Percentiles rank a stretch among this genome's conserved stretches.
Conservation (phyloP, 2,329 filamentous ascomycete genomes). For the Aspergillus floridensis region DNA sequence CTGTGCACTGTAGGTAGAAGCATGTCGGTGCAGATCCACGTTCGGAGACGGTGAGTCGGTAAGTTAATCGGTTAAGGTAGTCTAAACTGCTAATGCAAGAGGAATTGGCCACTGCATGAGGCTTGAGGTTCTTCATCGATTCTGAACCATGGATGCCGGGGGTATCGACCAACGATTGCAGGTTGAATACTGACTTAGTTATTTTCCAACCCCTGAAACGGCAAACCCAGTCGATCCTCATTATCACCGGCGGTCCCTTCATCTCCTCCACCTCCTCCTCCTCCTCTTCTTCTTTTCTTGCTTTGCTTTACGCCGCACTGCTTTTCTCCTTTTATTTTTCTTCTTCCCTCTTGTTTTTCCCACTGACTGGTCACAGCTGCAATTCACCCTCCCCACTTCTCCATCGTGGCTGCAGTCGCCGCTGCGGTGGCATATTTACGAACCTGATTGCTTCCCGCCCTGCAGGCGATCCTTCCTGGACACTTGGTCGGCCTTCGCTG, state of each 20-base stretch:
- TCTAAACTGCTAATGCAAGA: neutral
- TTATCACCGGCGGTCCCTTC: constrained; percentile 14
- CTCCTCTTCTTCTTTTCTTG: constrained; percentile 4
- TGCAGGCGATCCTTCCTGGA: constrained; percentile 21
- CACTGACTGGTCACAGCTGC: neutral
- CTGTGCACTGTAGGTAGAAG: neutral
- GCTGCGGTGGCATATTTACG: constrained; percentile 5
- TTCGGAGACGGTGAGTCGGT: neutral
- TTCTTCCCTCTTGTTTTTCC: neutral
- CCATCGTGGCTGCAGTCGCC: constrained; percentile 8
- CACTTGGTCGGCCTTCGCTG: constrained; percentile 17
- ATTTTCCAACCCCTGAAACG: constrained; percentile 23
- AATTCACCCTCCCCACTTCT: constrained; percentile 7
- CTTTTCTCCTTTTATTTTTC: neutral
- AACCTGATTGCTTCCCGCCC: constrained; percentile 12
- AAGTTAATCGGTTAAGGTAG: neutral
- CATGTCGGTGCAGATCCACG: neutral
- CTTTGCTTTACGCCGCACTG: neutral
- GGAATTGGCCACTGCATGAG: too few species aligned
- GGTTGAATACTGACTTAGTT: constrained; percentile 15
- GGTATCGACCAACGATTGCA: constrained; percentile 4
- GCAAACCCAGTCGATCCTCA: constrained; percentile 23
- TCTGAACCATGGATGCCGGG: constrained; percentile 14
- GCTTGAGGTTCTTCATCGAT: neutral
- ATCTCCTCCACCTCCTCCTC: constrained; percentile 1